Conservation (phyloP, 2,329 filamentous ascomycete species). For the Aspergillus melleus region DNA sequence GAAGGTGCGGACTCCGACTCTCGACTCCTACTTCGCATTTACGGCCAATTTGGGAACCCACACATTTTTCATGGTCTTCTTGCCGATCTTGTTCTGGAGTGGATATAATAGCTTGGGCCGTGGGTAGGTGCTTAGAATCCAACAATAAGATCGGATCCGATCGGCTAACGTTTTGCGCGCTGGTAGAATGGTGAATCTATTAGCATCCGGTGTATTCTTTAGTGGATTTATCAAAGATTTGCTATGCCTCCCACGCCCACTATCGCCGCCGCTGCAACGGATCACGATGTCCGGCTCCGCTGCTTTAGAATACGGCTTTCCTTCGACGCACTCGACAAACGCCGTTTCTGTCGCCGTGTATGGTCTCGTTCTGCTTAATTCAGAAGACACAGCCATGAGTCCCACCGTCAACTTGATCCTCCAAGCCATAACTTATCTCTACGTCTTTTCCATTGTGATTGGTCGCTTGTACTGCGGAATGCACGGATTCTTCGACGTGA, state of each 20-base stretch:
- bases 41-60: conserved; percentile 96
- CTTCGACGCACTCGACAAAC: conserved; percentile 95
- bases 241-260: conserved; percentile 83
- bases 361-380: conserved; percentile 68
- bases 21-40: conserved; percentile 96
- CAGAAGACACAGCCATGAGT: conserved; percentile 62
- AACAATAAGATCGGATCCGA: not conserved
- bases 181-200: conserved; percentile 62
- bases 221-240: conserved; percentile 95
- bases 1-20: conserved; percentile 72
- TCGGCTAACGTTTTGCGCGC: conserved; percentile 14
- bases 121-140: conserved; percentile 61
- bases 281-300: conserved; percentile 98
- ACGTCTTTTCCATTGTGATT: conserved; percentile 83
- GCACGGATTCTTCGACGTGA: conserved; percentile 93
- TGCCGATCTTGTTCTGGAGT: conserved; percentile 97
- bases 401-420: conserved; percentile 61
- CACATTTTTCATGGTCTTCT: conserved; percentile 95
- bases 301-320: conserved; percentile 94
- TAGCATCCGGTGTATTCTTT: conserved; percentile 77
- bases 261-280: conserved; percentile 86
- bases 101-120: conserved; percentile 82
- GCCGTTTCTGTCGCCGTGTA: conserved; percentile 93
- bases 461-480: conserved; percentile 96
- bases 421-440: conserved; percentile 74